Base-by-base conservation (phyloP, 495 filamentous ascomycete genomes). In the Darksidea phi region DNA sequence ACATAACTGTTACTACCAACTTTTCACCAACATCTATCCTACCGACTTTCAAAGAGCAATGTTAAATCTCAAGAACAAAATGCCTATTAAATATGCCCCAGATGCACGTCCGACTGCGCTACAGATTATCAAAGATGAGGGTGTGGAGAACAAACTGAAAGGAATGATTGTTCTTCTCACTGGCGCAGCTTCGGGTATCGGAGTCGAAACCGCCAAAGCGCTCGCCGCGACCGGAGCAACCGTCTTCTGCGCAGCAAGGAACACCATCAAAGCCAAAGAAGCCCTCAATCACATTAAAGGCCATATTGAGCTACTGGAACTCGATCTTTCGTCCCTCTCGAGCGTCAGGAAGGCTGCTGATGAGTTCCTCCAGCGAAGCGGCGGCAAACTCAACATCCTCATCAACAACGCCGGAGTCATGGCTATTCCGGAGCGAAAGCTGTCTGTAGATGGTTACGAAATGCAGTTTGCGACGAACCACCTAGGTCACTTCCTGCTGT, bases 101-200 rank as follows among this genome's bases (percentile, higher is more conserved):
- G 82, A 86, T 70, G 69, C 72, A 13, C 80, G 82, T 15, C 81
- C 81, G 21, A 85, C 82, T 6, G 82, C 78, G 13, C 59, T 79
- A 15, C 76, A 82, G 56, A 77, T 86, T 46, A 62, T 86, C 59
- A 42, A 77, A 48, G 82, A 84, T 55, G 75, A 84, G 46, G 59
- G 55, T 7, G 54, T 80, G 18, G 63, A 73, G 25, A 74, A 73
- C 15, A 73, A 71, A n/a, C 56, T 79, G 11, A 54, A 41, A 0
- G 78, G 69, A 59, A 82, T 83, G 70, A 73, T 77, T 28, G 70
- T 81, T 50, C 38, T 84, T 28, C 73, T 84, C 46, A 83, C 80
- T 1, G 81, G 83, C 20, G 68, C 66, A 20, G 76, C 77, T n/a
- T 74, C 77, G 0, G 82, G 83, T 6, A 78, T 84, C 43, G 83